These are phyloP conservation scores for Agaricus blazei DNA, from an alignment of 768 basidiomycete species.

Conservation along the genomic window DNA sequence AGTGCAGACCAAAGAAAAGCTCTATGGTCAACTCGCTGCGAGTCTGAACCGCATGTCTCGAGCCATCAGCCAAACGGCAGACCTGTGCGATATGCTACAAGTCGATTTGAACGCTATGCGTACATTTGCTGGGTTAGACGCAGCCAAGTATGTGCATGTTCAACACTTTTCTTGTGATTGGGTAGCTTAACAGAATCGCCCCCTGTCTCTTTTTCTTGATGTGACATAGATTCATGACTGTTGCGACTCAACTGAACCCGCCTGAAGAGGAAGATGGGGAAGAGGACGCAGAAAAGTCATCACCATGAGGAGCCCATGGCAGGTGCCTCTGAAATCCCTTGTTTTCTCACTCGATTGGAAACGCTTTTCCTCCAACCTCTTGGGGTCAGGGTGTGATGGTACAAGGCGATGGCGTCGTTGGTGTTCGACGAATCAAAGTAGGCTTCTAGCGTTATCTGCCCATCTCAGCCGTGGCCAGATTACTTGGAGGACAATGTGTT, in stretches of 20 bases:
- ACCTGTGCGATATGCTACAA: slow-evolving; percentile 72
- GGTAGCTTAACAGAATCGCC: background rate
- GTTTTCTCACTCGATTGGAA: too few relatives aligned
- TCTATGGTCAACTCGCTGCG: slow-evolving; percentile 72
- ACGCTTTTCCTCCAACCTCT: too few relatives aligned
- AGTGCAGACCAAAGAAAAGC: slow-evolving; percentile 73
- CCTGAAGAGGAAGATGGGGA: slow-evolving; percentile 21
- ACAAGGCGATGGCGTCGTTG: too few relatives aligned
- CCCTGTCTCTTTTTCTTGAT: background rate
- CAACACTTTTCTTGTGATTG: background rate
- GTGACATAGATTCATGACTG: slow-evolving; percentile 35
- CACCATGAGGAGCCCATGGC: too few relatives aligned
- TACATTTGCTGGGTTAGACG: slow-evolving; percentile 72
- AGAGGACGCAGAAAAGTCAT: too few relatives aligned
- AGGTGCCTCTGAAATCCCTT: too few relatives aligned
- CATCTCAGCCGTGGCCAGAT: too few relatives aligned
- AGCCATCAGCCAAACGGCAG: slow-evolving; percentile 67
- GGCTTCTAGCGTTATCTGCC: too few relatives aligned
- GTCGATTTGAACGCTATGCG: slow-evolving; percentile 76
- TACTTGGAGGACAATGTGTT: too few relatives aligned
- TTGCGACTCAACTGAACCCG: slow-evolving; percentile 33
- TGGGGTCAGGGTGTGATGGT: too few relatives aligned
- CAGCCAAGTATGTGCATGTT: slow-evolving; percentile 60
- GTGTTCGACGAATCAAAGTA: too few relatives aligned
- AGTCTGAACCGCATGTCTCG: slow-evolving; percentile 64